Base-by-base conservation (phyloP, 2,329 filamentous ascomycete species). In the Nectriaceae sp. region DNA sequence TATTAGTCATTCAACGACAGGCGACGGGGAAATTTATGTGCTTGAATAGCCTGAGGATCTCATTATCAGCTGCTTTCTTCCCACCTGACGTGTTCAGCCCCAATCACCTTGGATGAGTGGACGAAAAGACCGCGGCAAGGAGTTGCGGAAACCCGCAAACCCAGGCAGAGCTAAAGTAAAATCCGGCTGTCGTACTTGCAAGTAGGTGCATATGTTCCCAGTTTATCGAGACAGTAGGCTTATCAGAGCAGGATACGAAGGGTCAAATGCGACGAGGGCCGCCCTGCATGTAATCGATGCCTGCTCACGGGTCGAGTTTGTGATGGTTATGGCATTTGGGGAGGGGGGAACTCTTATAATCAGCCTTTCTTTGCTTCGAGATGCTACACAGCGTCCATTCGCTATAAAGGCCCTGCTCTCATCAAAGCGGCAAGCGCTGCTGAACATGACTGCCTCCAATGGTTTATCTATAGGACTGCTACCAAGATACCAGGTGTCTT, bases 401-500 rank as follows among this genome's bases (percentile, higher is more conserved):
- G n/a, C 21, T 49, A 8, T 47, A 31, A 1, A 26, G 19, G 11
- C 21, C 40, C n/a, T 19, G 47, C 21, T 44, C 51, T 42, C 10
- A 19, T 37, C 11, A 21, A 24, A 13, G 21, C 59, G 18, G 46
- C 41, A 5, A 18, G 40, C n/a, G 42, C 47, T 18, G n/a, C n/a
- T n/a, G 56, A 61, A 21, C 43, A 38, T 24, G 38, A 41, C 6
- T 56, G 53, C 42, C 50, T 60, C 48, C 53, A 59, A 38, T 62
- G 55, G 53, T 61, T 79, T 59, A 65, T 65, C 13, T 58, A 58
- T 24, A 67, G 68, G 18, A 74, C 69, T 4, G 59, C 58, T 1
- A 53, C 57, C 3, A 74, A 73, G 44, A 49, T 75, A 1, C 66
- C 65, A 0, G 70, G 70, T 1, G 60, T 61, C 2, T 74, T 71